phyloP scores from a whole-genome alignment of 345 rosid species.

The Jatropha curcas region DNA sequence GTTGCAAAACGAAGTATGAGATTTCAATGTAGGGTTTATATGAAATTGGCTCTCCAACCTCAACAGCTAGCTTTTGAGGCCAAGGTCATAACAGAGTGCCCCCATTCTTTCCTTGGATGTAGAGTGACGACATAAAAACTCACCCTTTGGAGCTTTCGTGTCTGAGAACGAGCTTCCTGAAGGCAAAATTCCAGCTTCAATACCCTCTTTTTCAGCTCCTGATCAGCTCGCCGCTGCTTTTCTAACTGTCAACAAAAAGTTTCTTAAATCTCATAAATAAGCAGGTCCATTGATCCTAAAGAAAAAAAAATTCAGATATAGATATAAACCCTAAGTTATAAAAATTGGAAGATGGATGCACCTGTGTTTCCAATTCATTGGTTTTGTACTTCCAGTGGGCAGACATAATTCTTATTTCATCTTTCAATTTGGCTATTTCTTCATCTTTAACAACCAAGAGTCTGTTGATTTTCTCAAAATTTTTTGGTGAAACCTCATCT shows the following conservation, averaged over 20 bases:
- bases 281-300: not conserved
- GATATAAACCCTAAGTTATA: not conserved
- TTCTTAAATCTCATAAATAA: slow-evolving; percentile 14
- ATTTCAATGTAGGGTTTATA: no score
- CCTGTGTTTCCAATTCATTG: slow-evolving; percentile 83
- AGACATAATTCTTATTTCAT: slow-evolving; percentile 75
- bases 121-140: slow-evolving; percentile 1
- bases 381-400: slow-evolving; percentile 85
- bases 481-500: slow-evolving; percentile 72
- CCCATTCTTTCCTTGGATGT: not conserved
- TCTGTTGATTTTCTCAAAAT: slow-evolving; percentile 55
- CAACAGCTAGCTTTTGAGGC: no score
- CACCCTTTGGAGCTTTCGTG: slow-evolving; percentile 81
- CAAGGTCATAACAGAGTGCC: no score
- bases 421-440: slow-evolving; percentile 67
- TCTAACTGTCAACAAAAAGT: slow-evolving; percentile 57
- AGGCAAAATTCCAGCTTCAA: slow-evolving; percentile 90
- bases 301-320: not conserved
- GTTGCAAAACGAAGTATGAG: no score
- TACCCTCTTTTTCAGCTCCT: slow-evolving; percentile 83
- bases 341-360: slow-evolving; percentile 13
- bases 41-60: no score
- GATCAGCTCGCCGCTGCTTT: slow-evolving; percentile 78
- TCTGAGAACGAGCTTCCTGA: slow-evolving; percentile 82
- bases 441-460: slow-evolving; percentile 63